These are phyloP conservation scores for Aspergillus bertholletiae DNA, from an alignment of 495 filamentous ascomycete species.

Conservation along the genomic window DNA sequence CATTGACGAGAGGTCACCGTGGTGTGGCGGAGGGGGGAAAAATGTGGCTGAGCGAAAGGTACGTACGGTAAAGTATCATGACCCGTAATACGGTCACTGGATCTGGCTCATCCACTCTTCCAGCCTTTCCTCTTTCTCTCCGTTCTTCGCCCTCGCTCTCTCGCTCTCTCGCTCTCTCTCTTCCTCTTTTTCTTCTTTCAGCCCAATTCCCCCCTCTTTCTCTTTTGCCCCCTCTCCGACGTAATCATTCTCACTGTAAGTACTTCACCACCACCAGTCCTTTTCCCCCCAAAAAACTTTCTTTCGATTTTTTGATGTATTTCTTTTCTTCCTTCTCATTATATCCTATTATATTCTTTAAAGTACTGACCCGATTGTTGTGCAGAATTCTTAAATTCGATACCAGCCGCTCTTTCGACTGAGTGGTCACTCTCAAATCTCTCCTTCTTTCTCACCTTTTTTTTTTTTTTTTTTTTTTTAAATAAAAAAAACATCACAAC, in stretches of 20 bases:
- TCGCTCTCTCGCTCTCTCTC: constrained; percentile 6
- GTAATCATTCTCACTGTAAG: constrained; percentile 15
- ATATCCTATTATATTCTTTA: not conserved
- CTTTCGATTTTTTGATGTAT: not conserved
- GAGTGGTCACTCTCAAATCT: constrained; percentile 7
- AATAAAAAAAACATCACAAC: constrained; percentile 37
- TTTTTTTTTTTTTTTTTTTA: too few relatives aligned
- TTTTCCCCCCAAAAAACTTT: not conserved
- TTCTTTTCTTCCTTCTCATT: not conserved
- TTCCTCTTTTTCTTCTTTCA: constrained; percentile 15
- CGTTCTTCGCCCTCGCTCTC: constrained; percentile 2
- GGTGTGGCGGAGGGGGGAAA: not conserved
- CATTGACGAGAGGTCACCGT: too few relatives aligned
- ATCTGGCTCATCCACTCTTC: not conserved
- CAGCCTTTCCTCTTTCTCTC: constrained; percentile 3
- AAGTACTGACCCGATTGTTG: constrained; percentile 8
- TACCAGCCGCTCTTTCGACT: constrained; percentile 16
- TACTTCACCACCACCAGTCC: not conserved
- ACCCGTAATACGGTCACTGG: constrained; percentile 2
- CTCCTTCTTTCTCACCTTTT: constrained; percentile 8
- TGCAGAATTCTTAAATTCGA: constrained; percentile 13
- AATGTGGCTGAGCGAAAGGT: not conserved
- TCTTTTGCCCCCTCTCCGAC: constrained; percentile 7
- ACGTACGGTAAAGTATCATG: not conserved
- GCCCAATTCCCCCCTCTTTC: constrained; percentile 14